A percentile compares a stretch with the other conserved stretches of the same genome.
phyloP scores from a whole-genome alignment of 495 filamentous ascomycete genomes.

The Hypoxylon lienhwacheense region DNA sequence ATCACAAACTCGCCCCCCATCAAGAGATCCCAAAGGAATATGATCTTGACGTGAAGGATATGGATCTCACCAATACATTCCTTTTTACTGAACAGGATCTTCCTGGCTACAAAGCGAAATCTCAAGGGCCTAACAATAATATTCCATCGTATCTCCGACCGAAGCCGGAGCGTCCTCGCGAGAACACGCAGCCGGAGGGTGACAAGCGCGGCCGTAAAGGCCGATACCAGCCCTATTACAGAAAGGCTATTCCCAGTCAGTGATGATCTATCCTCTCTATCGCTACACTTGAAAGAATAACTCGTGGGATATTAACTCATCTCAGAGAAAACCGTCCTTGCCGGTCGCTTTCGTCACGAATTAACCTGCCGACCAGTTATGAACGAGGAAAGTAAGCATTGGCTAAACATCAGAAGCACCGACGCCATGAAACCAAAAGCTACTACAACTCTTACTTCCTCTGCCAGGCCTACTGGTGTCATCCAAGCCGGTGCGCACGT shows the following conservation, averaged over 20 bases:
- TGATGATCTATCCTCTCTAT: conserved; percentile 20
- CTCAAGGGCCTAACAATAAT: conserved; percentile 52
- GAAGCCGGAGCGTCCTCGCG: conserved; percentile 33
- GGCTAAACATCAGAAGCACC: conserved; percentile 62
- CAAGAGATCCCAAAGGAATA: conserved; percentile 80
- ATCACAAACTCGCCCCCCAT: conserved; percentile 58
- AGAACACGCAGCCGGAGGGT: conserved; percentile 41
- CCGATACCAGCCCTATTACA: conserved; percentile 67
- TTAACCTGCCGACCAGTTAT: conserved; percentile 73
- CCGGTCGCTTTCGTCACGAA: conserved; percentile 73
- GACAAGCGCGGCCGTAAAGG: conserved; percentile 55
- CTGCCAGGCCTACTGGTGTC: conserved; percentile 42
- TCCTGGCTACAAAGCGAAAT: conserved; percentile 69
- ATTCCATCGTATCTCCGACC: conserved; percentile 54
- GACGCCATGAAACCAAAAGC: conserved; percentile 66
- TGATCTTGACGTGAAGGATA: conserved; percentile 66
- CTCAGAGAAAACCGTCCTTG: conserved; percentile 77
- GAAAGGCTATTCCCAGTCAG: conserved; percentile 82
- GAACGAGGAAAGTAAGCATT: conserved; percentile 68
- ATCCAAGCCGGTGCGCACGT: conserved; percentile 55
- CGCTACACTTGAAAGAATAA: neutral
- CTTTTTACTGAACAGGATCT: conserved; percentile 91
- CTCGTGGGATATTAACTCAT: conserved; percentile 1
- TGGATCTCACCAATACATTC: conserved; percentile 73
- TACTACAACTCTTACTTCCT: conserved; percentile 52